These are phyloP conservation scores for Lecanicillium sp. DNA, from an alignment of 2,329 filamentous ascomycete species.

Conservation along the genomic window DNA sequence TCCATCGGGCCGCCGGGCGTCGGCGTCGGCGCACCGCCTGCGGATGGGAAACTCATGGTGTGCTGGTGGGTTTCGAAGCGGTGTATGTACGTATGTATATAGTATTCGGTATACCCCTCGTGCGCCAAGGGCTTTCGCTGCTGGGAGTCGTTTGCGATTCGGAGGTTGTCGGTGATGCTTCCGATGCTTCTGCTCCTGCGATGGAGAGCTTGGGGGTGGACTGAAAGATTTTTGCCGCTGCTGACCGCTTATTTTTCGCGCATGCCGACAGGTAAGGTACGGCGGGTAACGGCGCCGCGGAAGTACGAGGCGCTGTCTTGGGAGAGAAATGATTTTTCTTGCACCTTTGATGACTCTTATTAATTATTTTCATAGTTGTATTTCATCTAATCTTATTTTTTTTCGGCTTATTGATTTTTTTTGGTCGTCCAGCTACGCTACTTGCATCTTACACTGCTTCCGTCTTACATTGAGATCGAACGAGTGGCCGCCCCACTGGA, in stretches of 20 bases:
- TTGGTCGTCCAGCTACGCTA: no score
- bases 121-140: neutral
- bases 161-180: constrained; percentile 10
- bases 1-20: constrained; percentile 33
- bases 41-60: constrained; percentile 29
- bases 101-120: neutral
- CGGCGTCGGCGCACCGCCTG: constrained; percentile 12
- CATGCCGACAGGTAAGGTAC: constrained; percentile 7
- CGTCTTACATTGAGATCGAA: no score
- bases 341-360: no score
- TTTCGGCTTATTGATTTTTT: no score
- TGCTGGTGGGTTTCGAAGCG: neutral
- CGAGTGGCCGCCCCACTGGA: no score
- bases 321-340: no score
- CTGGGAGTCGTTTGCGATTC: constrained; percentile 6
- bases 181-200: constrained; percentile 10
- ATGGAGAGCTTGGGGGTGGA: constrained; percentile 15
- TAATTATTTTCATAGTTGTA: no score
- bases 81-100: neutral
- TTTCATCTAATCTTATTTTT: no score
- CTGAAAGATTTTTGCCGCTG: constrained; percentile 30
- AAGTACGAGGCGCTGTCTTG: no score
- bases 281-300: neutral
- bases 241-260: constrained; percentile 27
- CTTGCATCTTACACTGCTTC: no score